These are phyloP conservation scores for Suaeda aralocaspica DNA, from an alignment of 148 eudicot species.

Conservation along the genomic window DNA sequence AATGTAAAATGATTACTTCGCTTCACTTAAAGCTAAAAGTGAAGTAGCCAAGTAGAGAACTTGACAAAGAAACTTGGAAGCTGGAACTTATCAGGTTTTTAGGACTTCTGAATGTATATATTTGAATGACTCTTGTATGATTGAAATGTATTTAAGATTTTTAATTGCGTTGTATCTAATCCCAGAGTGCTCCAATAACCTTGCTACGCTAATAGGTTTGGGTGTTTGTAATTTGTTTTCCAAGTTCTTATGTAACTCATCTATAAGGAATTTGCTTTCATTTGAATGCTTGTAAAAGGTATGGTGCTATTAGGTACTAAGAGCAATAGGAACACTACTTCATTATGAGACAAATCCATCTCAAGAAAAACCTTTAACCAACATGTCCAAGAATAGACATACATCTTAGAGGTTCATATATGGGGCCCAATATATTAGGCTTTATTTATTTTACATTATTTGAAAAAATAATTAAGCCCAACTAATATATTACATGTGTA, in stretches of 20 bases:
- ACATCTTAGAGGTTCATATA: too few species aligned
- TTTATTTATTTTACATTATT: too few species aligned
- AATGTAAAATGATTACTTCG: background rate
- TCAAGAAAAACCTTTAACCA: too few species aligned
- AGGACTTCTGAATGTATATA: background rate
- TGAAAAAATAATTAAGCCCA: too few species aligned
- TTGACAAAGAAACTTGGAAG: constrained; percentile 2
- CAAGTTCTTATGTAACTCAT: background rate
- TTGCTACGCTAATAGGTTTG: background rate
- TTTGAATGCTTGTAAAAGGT: background rate
- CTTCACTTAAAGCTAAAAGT: background rate
- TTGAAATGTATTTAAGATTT: background rate
- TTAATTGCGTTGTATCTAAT: background rate
- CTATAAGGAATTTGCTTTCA: background rate
- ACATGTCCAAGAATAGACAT: too few species aligned
- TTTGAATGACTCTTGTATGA: background rate
- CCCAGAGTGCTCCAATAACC: background rate
- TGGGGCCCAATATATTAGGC: too few species aligned
- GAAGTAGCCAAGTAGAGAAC: background rate
- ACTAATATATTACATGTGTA: too few species aligned
- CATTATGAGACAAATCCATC: too few species aligned
- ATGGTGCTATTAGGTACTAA: too few species aligned
- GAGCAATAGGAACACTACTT: too few species aligned
- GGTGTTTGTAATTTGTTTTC: background rate
- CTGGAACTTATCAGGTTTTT: too few species aligned